Conservation (phyloP, 139 green algal species). For the Auxenochlorella pyrenoidosa region DNA sequence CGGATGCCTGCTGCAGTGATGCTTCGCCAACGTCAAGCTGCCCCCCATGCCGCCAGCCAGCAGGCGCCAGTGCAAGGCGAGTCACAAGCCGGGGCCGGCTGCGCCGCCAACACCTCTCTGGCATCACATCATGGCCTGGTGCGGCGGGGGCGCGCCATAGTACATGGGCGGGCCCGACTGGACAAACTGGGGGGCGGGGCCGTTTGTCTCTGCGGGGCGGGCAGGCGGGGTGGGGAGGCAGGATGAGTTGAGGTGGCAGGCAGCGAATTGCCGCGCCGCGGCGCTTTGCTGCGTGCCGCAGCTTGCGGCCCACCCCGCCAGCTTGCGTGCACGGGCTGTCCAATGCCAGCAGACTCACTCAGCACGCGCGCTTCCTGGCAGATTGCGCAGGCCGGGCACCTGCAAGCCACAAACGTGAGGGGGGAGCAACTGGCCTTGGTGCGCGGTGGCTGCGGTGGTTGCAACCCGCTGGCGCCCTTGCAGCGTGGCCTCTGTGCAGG, state of each 20-base stretch:
- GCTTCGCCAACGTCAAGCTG: no score
- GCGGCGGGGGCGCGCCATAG: background rate
- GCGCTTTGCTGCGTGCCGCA: no score
- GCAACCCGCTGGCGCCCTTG: no score
- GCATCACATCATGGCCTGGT: background rate
- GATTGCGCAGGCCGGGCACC: background rate
- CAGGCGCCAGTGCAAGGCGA: background rate
- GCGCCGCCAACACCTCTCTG: no score
- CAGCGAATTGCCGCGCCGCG: no score
- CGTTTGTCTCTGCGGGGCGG: background rate
- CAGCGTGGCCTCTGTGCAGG: background rate
- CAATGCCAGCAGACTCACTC: no score
- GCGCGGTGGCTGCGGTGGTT: no score
- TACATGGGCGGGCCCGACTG: background rate
- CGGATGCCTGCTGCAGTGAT: background rate
- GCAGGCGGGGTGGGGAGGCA: no score
- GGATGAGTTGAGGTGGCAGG: no score
- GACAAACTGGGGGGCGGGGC: background rate
- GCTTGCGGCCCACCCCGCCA: no score
- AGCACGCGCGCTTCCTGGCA: conserved; percentile 12
- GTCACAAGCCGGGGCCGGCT: background rate
- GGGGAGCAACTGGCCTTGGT: no score
- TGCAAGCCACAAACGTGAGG: background rate
- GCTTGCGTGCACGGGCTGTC: no score
- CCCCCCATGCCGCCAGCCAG: background rate